phyloP scores from a whole-genome alignment of 78 protist species.

The Reticulomyxa filosa region DNA sequence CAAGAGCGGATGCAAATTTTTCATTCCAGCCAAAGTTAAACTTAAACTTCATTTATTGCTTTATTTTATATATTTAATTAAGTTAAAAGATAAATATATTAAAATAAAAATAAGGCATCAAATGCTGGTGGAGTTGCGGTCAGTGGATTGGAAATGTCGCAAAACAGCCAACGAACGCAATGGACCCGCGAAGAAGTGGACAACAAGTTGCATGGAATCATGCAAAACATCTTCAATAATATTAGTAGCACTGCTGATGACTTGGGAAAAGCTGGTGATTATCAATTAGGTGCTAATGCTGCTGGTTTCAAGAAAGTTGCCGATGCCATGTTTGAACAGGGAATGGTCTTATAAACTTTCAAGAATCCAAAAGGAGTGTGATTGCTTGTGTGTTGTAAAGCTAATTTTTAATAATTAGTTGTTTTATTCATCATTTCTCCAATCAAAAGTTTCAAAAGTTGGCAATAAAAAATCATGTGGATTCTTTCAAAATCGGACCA shows the following conservation, averaged over 20 bases:
- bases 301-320: constrained; percentile 49
- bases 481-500: too few relatives aligned
- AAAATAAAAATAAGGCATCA: too few relatives aligned
- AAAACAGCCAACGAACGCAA: constrained; percentile 16
- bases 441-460: too few relatives aligned
- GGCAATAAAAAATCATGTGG: too few relatives aligned
- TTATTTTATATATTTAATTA: not conserved
- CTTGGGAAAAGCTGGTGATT: not conserved
- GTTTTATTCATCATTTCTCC: too few relatives aligned
- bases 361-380: too few relatives aligned
- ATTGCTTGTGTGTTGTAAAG: too few relatives aligned
- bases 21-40: constrained; percentile 34
- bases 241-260: not conserved
- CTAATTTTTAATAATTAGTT: too few relatives aligned
- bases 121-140: constrained; percentile 56
- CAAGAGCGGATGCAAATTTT: constrained; percentile 4
- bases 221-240: not conserved
- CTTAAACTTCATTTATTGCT: not conserved
- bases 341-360: constrained; percentile 18
- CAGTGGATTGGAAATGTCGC: constrained; percentile 51
- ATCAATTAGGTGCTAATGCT: constrained; percentile 36
- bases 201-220: constrained; percentile 29
- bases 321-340: constrained; percentile 38
- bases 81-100: too few relatives aligned
- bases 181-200: constrained; percentile 46